Percentiles rank a stretch among this genome's conserved stretches.
phyloP scores from a whole-genome alignment of 371 early-diverging fungal genomes.

The Batrachochytrium dendrobatidis region DNA sequence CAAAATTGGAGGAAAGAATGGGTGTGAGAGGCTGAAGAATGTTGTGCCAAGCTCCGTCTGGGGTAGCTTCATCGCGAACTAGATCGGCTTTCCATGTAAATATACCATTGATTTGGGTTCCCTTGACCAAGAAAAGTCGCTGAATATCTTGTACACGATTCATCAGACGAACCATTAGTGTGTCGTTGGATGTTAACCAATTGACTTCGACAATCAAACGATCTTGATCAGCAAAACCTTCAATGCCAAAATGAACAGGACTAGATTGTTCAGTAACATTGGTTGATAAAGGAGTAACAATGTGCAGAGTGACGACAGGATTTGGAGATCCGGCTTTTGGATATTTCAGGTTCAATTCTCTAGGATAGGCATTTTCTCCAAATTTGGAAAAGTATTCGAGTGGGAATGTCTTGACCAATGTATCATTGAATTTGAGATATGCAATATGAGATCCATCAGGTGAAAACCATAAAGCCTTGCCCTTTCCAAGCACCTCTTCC shows the following conservation, averaged over 20 bases:
- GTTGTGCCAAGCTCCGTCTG: slow-evolving; percentile 39
- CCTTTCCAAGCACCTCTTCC: slow-evolving; percentile 71
- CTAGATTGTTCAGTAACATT: slow-evolving; percentile 9
- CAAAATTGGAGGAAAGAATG: slow-evolving; percentile 24
- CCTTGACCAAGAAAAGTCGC: slow-evolving; percentile 49
- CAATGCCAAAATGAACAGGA: slow-evolving; percentile 15
- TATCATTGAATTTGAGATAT: slow-evolving; percentile 80
- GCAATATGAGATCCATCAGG: slow-evolving; percentile 74
- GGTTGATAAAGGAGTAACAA: slow-evolving; percentile 42
- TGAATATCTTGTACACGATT: slow-evolving; percentile 85
- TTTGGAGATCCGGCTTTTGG: slow-evolving; percentile 88
- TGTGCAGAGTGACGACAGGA: slow-evolving; percentile 68
- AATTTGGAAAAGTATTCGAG: slow-evolving; percentile 46
- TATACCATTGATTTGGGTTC: not conserved
- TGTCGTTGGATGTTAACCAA: slow-evolving; percentile 63
- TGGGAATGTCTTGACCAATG: slow-evolving; percentile 68
- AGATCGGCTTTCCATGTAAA: slow-evolving; percentile 26
- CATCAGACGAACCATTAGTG: slow-evolving; percentile 70
- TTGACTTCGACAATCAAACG: slow-evolving; percentile 69
- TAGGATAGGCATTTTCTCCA: slow-evolving; percentile 53
- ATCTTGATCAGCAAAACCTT: slow-evolving; percentile 61
- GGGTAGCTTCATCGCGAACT: slow-evolving; percentile 26
- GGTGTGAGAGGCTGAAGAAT: slow-evolving; percentile 21
- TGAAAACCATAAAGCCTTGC: slow-evolving; percentile 83
- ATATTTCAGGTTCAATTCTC: slow-evolving; percentile 66